These are phyloP conservation scores for Picea abies DNA, from an alignment of 83 land plant species.

Conservation along the genomic window DNA sequence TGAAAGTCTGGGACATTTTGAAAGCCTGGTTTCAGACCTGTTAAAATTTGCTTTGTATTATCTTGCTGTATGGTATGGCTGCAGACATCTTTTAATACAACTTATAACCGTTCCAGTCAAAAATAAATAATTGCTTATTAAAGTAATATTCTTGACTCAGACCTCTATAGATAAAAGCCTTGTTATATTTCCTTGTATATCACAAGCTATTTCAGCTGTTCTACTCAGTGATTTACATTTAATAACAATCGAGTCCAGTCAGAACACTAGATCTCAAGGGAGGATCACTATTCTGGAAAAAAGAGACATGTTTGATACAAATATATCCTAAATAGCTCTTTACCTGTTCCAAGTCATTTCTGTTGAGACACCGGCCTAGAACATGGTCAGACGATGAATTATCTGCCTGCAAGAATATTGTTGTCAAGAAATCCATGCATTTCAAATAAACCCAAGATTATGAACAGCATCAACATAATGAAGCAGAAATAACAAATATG, in stretches of 20 bases:
- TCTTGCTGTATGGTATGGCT: too few relatives aligned
- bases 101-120: too few relatives aligned
- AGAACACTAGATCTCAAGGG: neutral
- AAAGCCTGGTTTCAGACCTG: too few relatives aligned
- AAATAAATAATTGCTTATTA: neutral
- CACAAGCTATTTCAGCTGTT: neutral
- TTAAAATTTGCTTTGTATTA: too few relatives aligned
- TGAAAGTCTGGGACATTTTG: too few relatives aligned
- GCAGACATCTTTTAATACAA: too few relatives aligned
- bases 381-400: slow-evolving; percentile 26
- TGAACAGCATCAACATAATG: neutral
- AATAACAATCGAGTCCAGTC: neutral
- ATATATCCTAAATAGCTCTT: neutral
- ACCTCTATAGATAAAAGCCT: neutral
- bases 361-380: slow-evolving; percentile 39
- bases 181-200: neutral
- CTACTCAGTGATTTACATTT: neutral
- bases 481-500: slow-evolving; percentile 10
- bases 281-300: neutral
- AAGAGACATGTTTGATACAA: neutral
- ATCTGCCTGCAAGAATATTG: slow-evolving; percentile 29
- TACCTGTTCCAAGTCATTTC: slow-evolving; percentile 63
- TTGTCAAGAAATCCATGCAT: neutral
- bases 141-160: neutral
- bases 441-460: neutral